These are phyloP conservation scores for Atalantia buxifolia DNA, from an alignment of 345 rosid genomes.

Conservation along the genomic window DNA sequence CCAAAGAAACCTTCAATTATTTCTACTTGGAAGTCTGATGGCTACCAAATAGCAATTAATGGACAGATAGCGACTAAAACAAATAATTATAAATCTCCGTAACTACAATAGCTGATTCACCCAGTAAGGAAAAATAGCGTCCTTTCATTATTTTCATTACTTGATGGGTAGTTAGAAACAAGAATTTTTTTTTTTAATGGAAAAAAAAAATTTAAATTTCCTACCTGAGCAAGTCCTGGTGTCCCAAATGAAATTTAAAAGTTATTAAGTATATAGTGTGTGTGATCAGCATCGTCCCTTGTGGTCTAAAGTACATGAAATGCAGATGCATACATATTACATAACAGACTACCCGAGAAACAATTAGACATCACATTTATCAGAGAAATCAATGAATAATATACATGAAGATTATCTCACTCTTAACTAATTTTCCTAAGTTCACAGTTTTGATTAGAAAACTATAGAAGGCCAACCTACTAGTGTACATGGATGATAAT, in stretches of 20 bases:
- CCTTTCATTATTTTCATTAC: not conserved
- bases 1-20: not conserved
- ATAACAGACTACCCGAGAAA: not conserved
- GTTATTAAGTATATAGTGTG: too few relatives aligned
- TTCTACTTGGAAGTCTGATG: not conserved
- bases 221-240: not conserved
- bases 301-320: not conserved
- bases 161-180: not conserved
- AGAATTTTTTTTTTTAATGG: too few relatives aligned
- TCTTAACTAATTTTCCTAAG: slow-evolving; percentile 6
- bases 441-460: slow-evolving; percentile 10
- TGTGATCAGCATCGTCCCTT: not conserved
- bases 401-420: slow-evolving; percentile 6
- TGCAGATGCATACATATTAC: not conserved
- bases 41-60: not conserved
- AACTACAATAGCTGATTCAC: too few relatives aligned
- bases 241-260: not conserved
- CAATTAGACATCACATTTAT: slow-evolving; percentile 13
- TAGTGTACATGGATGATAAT: slow-evolving; percentile 20
- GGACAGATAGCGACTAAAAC: not conserved
- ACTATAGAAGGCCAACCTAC: not conserved
- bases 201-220: not conserved
- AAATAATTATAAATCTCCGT: not conserved
- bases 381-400: slow-evolving; percentile 10
- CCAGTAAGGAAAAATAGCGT: not conserved